Conservation (phyloP, 768 basidiomycete genomes). For the Boletellus emodensis region DNA sequence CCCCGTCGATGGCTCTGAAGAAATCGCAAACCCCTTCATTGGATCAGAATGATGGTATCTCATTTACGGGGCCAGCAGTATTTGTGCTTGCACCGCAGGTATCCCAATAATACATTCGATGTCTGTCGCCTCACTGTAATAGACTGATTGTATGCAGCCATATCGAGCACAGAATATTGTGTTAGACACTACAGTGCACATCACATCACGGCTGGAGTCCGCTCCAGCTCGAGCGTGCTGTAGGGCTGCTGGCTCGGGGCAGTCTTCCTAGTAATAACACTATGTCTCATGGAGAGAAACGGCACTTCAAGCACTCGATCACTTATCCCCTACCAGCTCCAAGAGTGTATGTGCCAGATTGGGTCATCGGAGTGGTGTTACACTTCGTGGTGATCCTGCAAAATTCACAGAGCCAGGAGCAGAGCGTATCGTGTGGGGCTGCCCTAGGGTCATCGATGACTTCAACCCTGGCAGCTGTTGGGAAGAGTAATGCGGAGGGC, state of each 20-base stretch:
- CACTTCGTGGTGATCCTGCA: slow-evolving; percentile 16
- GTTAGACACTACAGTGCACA: slow-evolving; percentile 12
- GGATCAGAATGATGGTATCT: slow-evolving; percentile 49
- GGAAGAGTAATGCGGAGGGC: slow-evolving; percentile 19
- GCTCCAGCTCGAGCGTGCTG: not conserved
- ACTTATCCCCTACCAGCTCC: not conserved
- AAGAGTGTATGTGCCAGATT: not conserved
- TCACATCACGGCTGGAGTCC: not conserved
- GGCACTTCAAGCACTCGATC: not conserved
- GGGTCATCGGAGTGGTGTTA: slow-evolving; percentile 25
- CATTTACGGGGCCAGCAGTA: not conserved
- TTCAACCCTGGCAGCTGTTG: slow-evolving; percentile 18
- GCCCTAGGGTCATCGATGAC: slow-evolving; percentile 6
- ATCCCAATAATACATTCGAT: slow-evolving; percentile 1
- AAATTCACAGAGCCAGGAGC: slow-evolving; percentile 16
- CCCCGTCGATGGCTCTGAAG: slow-evolving; percentile 93
- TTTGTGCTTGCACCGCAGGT: not conserved
- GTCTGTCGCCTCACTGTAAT: slow-evolving; percentile 14
- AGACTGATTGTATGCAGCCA: slow-evolving; percentile 15
- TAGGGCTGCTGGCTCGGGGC: not conserved
- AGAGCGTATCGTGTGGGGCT: slow-evolving; percentile 12
- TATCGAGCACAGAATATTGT: slow-evolving; percentile 9
- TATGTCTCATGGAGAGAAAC: not conserved
- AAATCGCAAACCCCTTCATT: slow-evolving; percentile 87
- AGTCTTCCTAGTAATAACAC: not conserved